Evolutionary conservation across 2,329 filamentous ascomycete genomes (phyloP).

Genomic region (Beauveria caledonica): DNA sequence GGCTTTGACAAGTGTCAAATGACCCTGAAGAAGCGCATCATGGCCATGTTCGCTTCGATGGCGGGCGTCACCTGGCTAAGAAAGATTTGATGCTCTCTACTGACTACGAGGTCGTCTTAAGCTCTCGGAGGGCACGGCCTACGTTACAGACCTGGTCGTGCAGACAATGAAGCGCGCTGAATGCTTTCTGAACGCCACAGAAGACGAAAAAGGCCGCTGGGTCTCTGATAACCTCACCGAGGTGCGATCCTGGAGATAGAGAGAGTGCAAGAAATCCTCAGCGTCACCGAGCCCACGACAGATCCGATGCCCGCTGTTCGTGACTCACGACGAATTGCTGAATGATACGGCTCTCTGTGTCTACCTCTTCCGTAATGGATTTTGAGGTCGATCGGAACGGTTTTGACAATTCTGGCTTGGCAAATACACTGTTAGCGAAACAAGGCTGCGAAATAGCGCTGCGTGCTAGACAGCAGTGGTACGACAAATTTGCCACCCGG

Average conservation of each 20-base stretch:
- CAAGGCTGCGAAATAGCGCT: not conserved
- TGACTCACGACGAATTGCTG: not conserved
- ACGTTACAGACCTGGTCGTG: constrained; percentile 88
- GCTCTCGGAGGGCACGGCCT: constrained; percentile 65
- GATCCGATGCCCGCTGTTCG: not conserved
- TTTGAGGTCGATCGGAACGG: not conserved
- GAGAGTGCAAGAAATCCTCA: constrained; percentile 45
- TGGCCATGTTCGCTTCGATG: constrained; percentile 75
- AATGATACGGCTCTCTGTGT: constrained; percentile 3
- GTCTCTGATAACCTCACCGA: constrained; percentile 61
- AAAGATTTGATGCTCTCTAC: constrained; percentile 98
- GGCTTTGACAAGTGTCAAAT: constrained; percentile 87
- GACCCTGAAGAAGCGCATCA: constrained; percentile 96
- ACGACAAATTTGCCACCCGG: constrained; percentile 5
- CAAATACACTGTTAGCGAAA: too few species aligned
- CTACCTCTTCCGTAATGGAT: constrained; percentile 3
- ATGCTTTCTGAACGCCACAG: constrained; percentile 69
- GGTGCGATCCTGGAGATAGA: constrained; percentile 52
- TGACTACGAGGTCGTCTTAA: constrained; percentile 88
- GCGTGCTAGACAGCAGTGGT: not conserved
- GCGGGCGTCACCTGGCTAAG: constrained; percentile 79
- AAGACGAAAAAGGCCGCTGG: constrained; percentile 84
- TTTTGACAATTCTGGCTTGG: too few species aligned
- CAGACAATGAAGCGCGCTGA: constrained; percentile 84
- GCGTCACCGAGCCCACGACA: constrained; percentile 16